Evolutionary conservation across 2,329 filamentous ascomycete genomes (phyloP), one percentile per base, ranked within the genome.

Genomic region (Thermochaetoides dissita): DNA sequence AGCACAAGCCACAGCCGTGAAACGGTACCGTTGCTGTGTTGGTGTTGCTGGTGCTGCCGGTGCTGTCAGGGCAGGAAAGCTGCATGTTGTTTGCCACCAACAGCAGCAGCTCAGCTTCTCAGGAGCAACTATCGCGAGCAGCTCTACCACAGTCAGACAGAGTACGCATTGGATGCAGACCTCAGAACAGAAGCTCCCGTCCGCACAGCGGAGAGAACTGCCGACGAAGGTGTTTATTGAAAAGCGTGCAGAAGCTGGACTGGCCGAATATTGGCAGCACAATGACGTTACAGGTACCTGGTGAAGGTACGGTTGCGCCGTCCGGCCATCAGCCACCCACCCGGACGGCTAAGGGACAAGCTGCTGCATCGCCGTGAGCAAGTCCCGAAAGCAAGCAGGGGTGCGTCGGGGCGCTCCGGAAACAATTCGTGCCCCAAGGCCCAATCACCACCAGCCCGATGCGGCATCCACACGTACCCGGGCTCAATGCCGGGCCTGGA

Each of bases 341-440:
- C 34, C 7, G n/a, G 7, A n/a, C 17, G 10, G n/a, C 34, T 3
- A 11, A 10, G 34, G n/a, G 10, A 12, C 17, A 10, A 9, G 9
- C 31, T 33, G 31, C 9, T 7, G 17, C 10, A 12, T 10, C 34
- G 3, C n/a, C 10, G 34, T 35, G 7, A n/a, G n/a, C 34, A 6
- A 12, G 43, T 51, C 39, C 45, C 47, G 45, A 50, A 46, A 36
- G 30, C 39, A n/a, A 46, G 49, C 51, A 50, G 46, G 51, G 50
- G 46, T 48, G 33, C 30, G 39, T 37, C 32, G n/a, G 33, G 35
- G n/a, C 28, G 49, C 51, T 54, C 52, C 52, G 52, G 50, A 50
- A 54, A 54, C 51, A 52, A 49, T 54, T 54, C 52, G 52, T 54
- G 52, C 33, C 39, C 42, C 43, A 40, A 46, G 33, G 42, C 38